Conservation (phyloP, 2,329 filamentous ascomycete genomes). For the Neobulgaria alba region DNA sequence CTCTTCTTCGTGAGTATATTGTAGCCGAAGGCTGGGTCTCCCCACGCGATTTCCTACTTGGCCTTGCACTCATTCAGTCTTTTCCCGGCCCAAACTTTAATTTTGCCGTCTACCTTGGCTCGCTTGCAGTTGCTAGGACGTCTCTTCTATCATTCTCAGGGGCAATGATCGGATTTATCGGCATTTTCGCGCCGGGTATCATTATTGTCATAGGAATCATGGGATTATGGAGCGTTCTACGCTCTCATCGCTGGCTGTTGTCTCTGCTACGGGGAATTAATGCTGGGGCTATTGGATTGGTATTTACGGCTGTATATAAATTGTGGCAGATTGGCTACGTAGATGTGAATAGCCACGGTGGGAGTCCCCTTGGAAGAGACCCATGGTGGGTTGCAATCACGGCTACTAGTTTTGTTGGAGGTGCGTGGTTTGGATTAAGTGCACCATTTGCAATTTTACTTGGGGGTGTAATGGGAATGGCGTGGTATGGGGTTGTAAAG, state of each 20-base stretch:
- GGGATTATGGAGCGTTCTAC: constrained; percentile 41
- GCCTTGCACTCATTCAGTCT: constrained; percentile 61
- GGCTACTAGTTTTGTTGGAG: constrained; percentile 38
- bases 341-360: constrained; percentile 37
- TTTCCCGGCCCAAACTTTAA: constrained; percentile 58
- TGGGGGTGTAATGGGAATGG: constrained; percentile 38
- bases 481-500: constrained; percentile 37
- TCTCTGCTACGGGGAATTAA: constrained; percentile 47
- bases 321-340: constrained; percentile 55
- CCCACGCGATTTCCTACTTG: constrained; percentile 62
- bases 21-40: constrained; percentile 63
- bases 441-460: constrained; percentile 37
- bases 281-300: constrained; percentile 50
- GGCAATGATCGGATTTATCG: constrained; percentile 42
- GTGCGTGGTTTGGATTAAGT: constrained; percentile 38
- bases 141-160: too few species aligned
- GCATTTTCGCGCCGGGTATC: constrained; percentile 44
- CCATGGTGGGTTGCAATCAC: constrained; percentile 58
- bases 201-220: constrained; percentile 44
- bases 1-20: constrained; percentile 51
- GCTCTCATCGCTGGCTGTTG: constrained; percentile 38
- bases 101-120: constrained; percentile 50
- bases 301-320: constrained; percentile 56
- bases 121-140: constrained; percentile 35
- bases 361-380: constrained; percentile 46